Conservation (phyloP, 1,284 basidiomycete species). For the Sporisorium scitamineum region DNA sequence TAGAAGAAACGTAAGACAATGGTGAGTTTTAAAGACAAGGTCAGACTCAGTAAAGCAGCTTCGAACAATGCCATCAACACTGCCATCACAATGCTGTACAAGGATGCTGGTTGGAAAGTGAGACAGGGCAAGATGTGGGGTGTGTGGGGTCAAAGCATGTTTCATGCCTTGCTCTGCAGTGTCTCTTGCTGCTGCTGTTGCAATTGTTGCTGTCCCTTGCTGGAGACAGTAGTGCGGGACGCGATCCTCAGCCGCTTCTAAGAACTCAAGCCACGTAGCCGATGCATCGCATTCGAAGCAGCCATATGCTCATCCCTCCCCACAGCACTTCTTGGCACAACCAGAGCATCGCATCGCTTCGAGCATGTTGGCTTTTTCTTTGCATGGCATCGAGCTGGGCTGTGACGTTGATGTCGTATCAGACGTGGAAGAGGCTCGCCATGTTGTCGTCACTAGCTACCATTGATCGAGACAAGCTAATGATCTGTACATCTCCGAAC, state of each 20-base stretch:
- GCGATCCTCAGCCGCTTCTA: not conserved
- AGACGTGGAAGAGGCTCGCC: too few relatives aligned
- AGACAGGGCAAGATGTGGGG: not conserved
- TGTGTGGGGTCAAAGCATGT: not conserved
- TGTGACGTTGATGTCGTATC: too few relatives aligned
- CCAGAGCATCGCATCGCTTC: not conserved
- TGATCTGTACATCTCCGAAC: not conserved
- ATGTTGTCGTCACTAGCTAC: too few relatives aligned
- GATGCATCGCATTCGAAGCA: not conserved
- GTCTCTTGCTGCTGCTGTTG: not conserved
- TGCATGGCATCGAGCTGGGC: not conserved
- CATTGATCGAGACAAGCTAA: not conserved
- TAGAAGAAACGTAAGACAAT: not conserved
- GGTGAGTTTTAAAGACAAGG: not conserved
- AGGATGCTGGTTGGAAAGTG: too few relatives aligned
- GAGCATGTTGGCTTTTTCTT: not conserved
- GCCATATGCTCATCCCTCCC: too few relatives aligned
- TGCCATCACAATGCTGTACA: too few relatives aligned
- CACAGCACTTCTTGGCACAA: conserved; percentile 3
- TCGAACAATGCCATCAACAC: too few relatives aligned
- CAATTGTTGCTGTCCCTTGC: not conserved
- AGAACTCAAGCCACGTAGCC: conserved; percentile 3
- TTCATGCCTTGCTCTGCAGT: conserved; percentile 4
- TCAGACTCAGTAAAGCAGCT: too few relatives aligned
- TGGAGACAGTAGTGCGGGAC: not conserved